Evolutionary conservation across 2,329 filamentous ascomycete species (phyloP).

Genomic region (Teratosphaeria epicoccoides): DNA sequence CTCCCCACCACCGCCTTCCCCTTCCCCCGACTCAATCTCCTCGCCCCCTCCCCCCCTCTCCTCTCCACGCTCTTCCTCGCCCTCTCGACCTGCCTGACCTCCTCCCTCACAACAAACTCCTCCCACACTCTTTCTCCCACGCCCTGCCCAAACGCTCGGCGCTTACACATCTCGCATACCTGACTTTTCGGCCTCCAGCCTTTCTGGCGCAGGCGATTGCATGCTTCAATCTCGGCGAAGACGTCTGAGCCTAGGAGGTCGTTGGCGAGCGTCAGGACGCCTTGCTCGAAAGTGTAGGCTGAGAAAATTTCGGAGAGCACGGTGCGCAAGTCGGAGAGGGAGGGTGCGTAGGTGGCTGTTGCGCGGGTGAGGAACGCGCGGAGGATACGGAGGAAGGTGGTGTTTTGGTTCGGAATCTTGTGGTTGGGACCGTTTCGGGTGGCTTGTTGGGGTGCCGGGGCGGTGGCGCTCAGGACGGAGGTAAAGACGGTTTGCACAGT

Average conservation of each 20-base stretch:
- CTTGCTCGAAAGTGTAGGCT: constrained; percentile 90
- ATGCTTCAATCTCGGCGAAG: constrained; percentile 70
- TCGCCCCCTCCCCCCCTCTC: constrained; percentile 25
- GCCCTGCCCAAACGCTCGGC: constrained; percentile 79
- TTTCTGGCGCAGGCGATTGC: constrained; percentile 62
- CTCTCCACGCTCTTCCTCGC: constrained; percentile 31
- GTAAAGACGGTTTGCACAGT: constrained; percentile 88
- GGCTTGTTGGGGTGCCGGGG: constrained; percentile 29
- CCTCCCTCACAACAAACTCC: constrained; percentile 59
- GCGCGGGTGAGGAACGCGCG: constrained; percentile 80
- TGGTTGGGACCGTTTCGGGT: constrained; percentile 23
- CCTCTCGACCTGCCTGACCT: constrained; percentile 34
- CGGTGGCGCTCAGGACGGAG: constrained; percentile 67
- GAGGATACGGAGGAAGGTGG: constrained; percentile 76
- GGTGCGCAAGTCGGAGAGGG: constrained; percentile 71
- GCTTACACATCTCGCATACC: constrained; percentile 75
- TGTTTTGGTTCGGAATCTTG: constrained; percentile 31
- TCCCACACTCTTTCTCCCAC: constrained; percentile 67
- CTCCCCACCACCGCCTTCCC: constrained; percentile 32
- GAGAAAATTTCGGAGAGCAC: constrained; percentile 86
- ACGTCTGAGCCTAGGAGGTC: constrained; percentile 78
- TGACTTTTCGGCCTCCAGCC: constrained; percentile 85
- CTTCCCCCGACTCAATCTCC: constrained; percentile 42
- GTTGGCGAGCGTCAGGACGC: constrained; percentile 74
- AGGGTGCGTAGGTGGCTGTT: constrained; percentile 63